Evolutionary conservation across 139 green algal genomes (phyloP).

Genomic region (Chlamydomonas incerta): DNA sequence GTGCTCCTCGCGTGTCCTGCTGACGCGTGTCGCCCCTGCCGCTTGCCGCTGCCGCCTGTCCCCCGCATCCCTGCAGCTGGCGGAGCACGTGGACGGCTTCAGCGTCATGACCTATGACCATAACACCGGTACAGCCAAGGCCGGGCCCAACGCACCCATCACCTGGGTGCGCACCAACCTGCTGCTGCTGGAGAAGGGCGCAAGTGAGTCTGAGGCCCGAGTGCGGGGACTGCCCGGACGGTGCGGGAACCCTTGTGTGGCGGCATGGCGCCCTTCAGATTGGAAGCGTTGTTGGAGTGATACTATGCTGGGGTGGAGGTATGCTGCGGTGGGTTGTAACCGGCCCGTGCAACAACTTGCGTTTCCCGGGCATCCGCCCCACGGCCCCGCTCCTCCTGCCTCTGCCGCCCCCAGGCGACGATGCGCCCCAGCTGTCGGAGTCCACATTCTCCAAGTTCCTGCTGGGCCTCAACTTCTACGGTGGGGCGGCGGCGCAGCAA

Average conservation of each 20-base stretch:
- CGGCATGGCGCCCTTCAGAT: too few species aligned
- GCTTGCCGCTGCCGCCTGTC: background rate
- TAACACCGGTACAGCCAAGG: background rate
- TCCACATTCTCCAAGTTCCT: constrained; percentile 17
- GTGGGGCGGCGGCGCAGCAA: too few species aligned
- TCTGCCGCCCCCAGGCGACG: background rate
- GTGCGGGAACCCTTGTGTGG: too few species aligned
- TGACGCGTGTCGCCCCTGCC: too few species aligned
- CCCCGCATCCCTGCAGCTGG: background rate
- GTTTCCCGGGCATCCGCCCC: too few species aligned
- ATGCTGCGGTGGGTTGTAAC: too few species aligned
- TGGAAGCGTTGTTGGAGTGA: too few species aligned
- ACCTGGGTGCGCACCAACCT: constrained; percentile 60
- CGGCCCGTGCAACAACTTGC: too few species aligned
- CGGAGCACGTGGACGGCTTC: constrained; percentile 30
- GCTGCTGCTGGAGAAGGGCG: background rate
- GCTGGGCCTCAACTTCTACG: constrained; percentile 73
- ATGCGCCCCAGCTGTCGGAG: background rate
- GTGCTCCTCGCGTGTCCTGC: too few species aligned
- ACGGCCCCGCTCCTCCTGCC: background rate
- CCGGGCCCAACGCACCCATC: constrained; percentile 63
- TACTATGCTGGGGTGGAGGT: too few species aligned
- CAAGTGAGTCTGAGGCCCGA: background rate
- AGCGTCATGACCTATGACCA: constrained; percentile 61
- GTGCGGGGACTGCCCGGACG: too few species aligned